Percentiles rank a stretch among this genome's conserved stretches.
phyloP scores from a whole-genome alignment of 768 basidiomycete species.

The Infundibulicybe gibba region DNA sequence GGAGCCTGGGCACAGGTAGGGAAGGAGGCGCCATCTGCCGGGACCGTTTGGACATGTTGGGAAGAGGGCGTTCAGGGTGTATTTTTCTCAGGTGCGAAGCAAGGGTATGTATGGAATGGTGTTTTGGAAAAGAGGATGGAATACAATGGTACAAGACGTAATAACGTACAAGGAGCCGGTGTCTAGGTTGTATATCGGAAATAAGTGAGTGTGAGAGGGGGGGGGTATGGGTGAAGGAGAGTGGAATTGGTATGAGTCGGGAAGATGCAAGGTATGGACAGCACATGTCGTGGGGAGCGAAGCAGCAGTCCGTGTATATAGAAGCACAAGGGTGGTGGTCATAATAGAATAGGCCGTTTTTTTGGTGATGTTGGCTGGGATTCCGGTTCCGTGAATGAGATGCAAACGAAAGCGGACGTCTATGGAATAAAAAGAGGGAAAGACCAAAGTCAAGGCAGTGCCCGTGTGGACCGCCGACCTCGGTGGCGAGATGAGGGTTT shows the following conservation, averaged over 20 bases:
- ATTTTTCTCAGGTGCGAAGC: too few relatives aligned
- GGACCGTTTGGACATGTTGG: too few relatives aligned
- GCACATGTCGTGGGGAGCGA: not conserved
- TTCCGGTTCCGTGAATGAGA: conserved; percentile 5
- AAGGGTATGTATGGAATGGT: too few relatives aligned
- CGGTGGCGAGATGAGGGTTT: conserved; percentile 35
- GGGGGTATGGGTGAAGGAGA: conserved; percentile 1
- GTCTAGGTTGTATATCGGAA: not conserved
- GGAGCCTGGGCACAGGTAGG: too few relatives aligned
- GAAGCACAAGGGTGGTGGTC: not conserved
- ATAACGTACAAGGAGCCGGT: not conserved
- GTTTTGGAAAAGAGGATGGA: not conserved
- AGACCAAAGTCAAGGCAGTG: conserved; percentile 20
- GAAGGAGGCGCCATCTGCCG: too few relatives aligned
- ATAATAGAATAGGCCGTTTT: conserved; percentile 6
- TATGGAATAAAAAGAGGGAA: conserved; percentile 8
- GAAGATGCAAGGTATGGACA: not conserved
- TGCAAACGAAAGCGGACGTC: conserved; percentile 7
- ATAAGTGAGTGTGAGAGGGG: conserved; percentile 3
- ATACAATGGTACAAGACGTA: not conserved
- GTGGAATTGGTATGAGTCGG: conserved; percentile 1
- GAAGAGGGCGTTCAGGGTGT: too few relatives aligned
- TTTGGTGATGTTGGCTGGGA: too few relatives aligned
- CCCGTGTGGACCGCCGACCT: conserved; percentile 39
- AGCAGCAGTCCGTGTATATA: too few relatives aligned